A percentile compares a stretch with the other conserved stretches of the same genome.
Conservation (phyloP, 805 yeast genomes). For the Kodamaea neixiangensis region DNA sequence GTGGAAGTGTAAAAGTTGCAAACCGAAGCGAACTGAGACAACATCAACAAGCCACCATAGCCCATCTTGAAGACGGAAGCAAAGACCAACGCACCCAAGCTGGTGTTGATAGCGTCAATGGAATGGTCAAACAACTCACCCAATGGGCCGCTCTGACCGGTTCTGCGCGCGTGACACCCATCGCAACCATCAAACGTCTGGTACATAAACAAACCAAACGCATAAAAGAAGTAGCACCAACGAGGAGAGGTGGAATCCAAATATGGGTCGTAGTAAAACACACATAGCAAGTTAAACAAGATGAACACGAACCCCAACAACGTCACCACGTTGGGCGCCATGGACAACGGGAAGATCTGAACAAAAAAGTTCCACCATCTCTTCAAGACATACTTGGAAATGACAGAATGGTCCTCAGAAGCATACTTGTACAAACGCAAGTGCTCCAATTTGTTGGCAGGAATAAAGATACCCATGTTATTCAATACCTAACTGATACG, state of each 20-base stretch:
- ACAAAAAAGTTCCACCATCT: constrained; percentile 82
- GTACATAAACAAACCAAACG: constrained; percentile 80
- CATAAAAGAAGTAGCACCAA: constrained; percentile 78
- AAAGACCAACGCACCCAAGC: constrained; percentile 73
- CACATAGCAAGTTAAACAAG: constrained; percentile 59
- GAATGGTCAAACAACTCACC: constrained; percentile 96
- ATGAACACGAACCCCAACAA: constrained; percentile 76
- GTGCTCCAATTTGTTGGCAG: constrained; percentile 50
- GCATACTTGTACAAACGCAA: constrained; percentile 64
- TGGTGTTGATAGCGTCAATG: constrained; percentile 70
- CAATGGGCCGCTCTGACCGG: constrained; percentile 92
- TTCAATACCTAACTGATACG: background rate
- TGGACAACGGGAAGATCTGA: constrained; percentile 71
- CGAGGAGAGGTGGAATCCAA: constrained; percentile 60
- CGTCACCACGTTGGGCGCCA: constrained; percentile 94
- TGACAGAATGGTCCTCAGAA: constrained; percentile 78
- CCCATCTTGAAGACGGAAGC: constrained; percentile 80
- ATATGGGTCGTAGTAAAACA: constrained; percentile 72
- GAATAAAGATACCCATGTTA: constrained; percentile 67
- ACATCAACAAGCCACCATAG: constrained; percentile 56
- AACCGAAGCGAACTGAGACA: constrained; percentile 72
- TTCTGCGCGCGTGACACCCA: constrained; percentile 92
- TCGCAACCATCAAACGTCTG: constrained; percentile 97
- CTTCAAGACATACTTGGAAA: constrained; percentile 73
- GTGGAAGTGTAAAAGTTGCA: constrained; percentile 86